These are phyloP conservation scores for Termitomyces sp. DNA, from an alignment of 768 basidiomycete genomes.

Conservation along the genomic window DNA sequence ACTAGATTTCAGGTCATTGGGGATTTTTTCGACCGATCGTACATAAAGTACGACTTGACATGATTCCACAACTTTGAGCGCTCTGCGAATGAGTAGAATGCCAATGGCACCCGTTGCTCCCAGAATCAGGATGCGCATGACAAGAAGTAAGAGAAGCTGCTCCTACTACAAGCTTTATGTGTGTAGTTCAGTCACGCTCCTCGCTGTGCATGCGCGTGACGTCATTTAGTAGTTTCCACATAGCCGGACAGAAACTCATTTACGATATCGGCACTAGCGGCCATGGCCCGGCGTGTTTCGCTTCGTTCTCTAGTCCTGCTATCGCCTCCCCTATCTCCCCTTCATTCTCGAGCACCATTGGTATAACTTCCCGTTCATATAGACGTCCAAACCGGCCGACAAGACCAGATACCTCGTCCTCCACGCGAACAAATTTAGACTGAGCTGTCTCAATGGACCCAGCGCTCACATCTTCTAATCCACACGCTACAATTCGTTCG, in stretches of 20 bases:
- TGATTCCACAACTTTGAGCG: conserved; percentile 33
- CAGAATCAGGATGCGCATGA: conserved; percentile 53
- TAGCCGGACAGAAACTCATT: background rate
- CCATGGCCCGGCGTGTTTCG: conserved; percentile 38
- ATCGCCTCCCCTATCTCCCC: conserved; percentile 46
- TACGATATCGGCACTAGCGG: conserved; percentile 16
- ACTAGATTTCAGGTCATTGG: conserved; percentile 40
- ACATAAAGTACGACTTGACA: conserved; percentile 53
- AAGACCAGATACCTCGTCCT: conserved; percentile 47
- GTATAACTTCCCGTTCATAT: conserved; percentile 44
- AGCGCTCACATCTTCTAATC: conserved; percentile 76
- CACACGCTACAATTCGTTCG: conserved; percentile 84
- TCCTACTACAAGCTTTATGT: background rate
- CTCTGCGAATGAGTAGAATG: conserved; percentile 48
- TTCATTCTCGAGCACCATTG: conserved; percentile 34
- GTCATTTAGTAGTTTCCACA: too few relatives aligned
- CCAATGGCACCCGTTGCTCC: conserved; percentile 66
- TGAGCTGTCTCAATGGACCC: conserved; percentile 53
- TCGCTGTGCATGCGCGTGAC: background rate
- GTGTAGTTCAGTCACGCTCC: background rate
- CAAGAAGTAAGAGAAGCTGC: background rate
- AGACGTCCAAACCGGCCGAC: conserved; percentile 39
- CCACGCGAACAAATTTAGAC: conserved; percentile 33
- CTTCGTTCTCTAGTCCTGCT: conserved; percentile 38
- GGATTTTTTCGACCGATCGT: conserved; percentile 58